Percentiles rank a stretch among this genome's conserved stretches.
Conservation (phyloP, 306 rosid genomes). For the Lithocarpus polystachyus region DNA sequence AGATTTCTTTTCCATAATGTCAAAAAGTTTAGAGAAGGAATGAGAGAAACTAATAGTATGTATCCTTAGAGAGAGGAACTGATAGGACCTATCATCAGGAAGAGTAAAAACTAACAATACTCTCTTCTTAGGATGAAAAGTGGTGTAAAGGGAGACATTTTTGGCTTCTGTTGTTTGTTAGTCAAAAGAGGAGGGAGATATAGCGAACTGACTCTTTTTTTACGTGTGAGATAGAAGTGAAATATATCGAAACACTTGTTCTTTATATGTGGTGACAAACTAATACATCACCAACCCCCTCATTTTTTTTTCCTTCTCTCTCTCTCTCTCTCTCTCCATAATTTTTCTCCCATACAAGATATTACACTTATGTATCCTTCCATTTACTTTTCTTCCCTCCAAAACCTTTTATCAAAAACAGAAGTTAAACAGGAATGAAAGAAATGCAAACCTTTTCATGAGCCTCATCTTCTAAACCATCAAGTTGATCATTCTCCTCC, state of each 20-base stretch:
- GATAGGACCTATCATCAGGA: neutral
- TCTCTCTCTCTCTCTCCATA: neutral
- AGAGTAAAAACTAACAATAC: neutral
- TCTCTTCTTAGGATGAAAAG: neutral
- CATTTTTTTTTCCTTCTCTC: no score
- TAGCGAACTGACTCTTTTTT: no score
- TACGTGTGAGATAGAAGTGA: no score
- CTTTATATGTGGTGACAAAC: no score
- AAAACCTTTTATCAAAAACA: neutral
- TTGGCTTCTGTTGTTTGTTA: no score
- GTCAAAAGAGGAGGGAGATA: no score
- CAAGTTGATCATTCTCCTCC: constrained; percentile 79
- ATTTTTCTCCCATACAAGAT: neutral
- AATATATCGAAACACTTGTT: no score
- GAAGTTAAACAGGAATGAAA: constrained; percentile 9
- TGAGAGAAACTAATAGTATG: neutral
- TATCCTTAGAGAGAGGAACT: neutral
- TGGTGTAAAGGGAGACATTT: no score
- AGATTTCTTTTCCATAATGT: neutral
- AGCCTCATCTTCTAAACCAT: constrained; percentile 57
- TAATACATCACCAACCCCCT: no score
- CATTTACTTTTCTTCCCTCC: neutral
- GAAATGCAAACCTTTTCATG: constrained; percentile 56
- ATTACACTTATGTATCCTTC: neutral
- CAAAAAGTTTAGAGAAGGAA: neutral